phyloP scores from a whole-genome alignment of 169 alveolate genomes.

The Plasmodium fragile region DNA sequence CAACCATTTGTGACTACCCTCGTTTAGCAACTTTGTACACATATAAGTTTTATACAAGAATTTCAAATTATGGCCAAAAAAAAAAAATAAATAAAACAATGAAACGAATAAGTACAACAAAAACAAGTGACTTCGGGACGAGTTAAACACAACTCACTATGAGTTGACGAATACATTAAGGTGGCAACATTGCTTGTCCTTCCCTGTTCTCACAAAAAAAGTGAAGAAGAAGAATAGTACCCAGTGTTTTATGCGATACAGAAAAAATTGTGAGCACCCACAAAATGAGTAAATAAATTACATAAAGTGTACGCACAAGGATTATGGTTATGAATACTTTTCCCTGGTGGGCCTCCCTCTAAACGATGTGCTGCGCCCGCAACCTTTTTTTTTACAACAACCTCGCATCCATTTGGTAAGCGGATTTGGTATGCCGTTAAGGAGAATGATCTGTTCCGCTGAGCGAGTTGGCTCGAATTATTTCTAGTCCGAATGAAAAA shows the following conservation, averaged over 20 bases:
- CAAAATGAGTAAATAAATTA: not conserved
- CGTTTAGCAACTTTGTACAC: not conserved
- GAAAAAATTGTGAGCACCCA: not conserved
- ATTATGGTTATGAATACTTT: not conserved
- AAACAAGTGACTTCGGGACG: not conserved
- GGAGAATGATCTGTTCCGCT: not conserved
- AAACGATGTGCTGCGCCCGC: not conserved
- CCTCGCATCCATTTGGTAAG: not conserved
- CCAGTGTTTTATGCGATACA: not conserved
- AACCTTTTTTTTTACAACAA: not conserved
- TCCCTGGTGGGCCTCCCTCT: not conserved
- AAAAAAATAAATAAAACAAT: not conserved
- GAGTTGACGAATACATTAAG: not conserved
- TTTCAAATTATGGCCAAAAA: not conserved
- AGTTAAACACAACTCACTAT: not conserved
- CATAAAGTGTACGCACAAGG: not conserved
- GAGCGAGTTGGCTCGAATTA: not conserved
- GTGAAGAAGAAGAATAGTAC: not conserved
- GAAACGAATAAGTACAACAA: conserved; percentile 1
- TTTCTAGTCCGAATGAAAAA: not conserved
- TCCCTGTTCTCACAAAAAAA: not conserved
- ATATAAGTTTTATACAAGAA: not conserved
- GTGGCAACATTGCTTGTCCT: not conserved
- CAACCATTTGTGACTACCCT: not conserved
- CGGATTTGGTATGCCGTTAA: not conserved